Evolutionary conservation across 2,329 filamentous ascomycete species (phyloP), one percentile per base, ranked within the genome.

Genomic region (Conoideocrella luteorostrata): DNA sequence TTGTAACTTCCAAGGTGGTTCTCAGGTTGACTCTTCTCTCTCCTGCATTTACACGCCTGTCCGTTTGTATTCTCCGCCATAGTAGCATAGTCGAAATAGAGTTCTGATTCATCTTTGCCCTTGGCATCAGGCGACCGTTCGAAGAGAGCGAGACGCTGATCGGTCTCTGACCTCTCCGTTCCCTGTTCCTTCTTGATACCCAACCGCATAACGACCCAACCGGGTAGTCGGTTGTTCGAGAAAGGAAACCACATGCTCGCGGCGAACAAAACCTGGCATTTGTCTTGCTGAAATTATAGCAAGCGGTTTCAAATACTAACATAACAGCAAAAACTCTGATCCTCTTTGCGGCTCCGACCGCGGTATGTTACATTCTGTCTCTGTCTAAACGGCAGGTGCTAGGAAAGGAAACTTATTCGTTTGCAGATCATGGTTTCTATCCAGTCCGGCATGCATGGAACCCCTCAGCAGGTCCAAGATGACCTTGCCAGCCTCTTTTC

Each of bases 401-500:
- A n/a, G n/a, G n/a, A n/a, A n/a, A n/a, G n/a, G 36, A 36, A 21
- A 44, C 35, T 44, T 34, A 44, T 37, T 18, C 24, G 5, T 18
- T 35, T 28, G 21, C 28, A 58, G 56, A 53, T 45, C 39, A 69
- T 69, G 66, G 65, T 62, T 47, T 66, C 66, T 54, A 50, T 66
- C 23, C 47, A 48, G 17, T 7, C 40, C 11, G 39, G 20, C 26
- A 51, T 51, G 50, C 67, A 65, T 52, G 55, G 62, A 58, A 54
- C 46, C 44, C 41, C 51, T 32, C 53, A 57, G 69, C 80, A 84
- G 64, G 76, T 81, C 56, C 82, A 90, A 60, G 86, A 95, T 51
- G 89, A 95, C 54, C 82, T 95, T 28, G 77, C 84, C n/a, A 71
- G 77, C 47, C 80, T 95, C 56, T 89, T 95, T 64, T 76, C 84